These are phyloP conservation scores for Fraxinus albicans DNA, from an alignment of 305 asterid genomes.

Conservation along the genomic window DNA sequence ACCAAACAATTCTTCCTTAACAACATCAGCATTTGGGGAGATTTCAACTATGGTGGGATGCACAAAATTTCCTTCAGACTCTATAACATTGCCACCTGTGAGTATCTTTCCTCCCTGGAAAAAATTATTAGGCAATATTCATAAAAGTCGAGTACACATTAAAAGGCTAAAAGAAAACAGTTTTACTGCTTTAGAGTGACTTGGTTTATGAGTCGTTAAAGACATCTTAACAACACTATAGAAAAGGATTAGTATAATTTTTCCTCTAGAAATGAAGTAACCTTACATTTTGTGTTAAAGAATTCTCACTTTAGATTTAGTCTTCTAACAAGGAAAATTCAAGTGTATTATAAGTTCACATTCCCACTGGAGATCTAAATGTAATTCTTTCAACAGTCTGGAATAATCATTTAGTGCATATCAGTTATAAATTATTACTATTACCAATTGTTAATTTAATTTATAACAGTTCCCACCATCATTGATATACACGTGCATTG, in stretches of 20 bases:
- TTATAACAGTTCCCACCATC: background rate
- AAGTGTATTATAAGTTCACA: background rate
- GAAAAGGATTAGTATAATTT: background rate
- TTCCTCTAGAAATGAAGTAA: background rate
- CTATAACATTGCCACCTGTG: constrained; percentile 65
- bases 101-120: constrained; percentile 87
- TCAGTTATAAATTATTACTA: background rate
- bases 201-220: background rate
- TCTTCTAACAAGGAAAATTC: background rate
- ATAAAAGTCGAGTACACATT: background rate
- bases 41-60: constrained; percentile 93
- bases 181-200: background rate
- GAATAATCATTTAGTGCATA: background rate
- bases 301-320: background rate
- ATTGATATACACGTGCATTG: background rate
- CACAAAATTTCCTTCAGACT: constrained; percentile 83
- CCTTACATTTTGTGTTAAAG: background rate
- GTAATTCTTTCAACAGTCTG: background rate
- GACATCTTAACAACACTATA: background rate
- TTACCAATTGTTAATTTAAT: background rate
- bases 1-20: constrained; percentile 90
- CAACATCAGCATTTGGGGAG: constrained; percentile 61
- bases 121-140: constrained; percentile 6
- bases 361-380: background rate
- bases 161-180: background rate